Base-by-base conservation (phyloP, 129 eudicot genomes). In the Chrysanthemum makinoi region DNA sequence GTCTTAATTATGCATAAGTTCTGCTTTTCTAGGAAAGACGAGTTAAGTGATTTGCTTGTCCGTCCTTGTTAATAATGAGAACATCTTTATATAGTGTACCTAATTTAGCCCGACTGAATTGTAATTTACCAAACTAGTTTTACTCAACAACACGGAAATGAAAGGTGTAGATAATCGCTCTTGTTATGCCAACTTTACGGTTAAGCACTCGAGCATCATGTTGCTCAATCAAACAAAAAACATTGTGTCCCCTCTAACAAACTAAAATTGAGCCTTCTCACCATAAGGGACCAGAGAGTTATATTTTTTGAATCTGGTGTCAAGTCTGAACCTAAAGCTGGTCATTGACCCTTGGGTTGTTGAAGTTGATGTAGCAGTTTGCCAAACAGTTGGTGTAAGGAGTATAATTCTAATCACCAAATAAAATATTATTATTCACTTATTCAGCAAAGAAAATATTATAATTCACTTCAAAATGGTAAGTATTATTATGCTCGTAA, bases 291-390 rank as follows among this genome's bases (percentile, higher is more conserved):
- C 90, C 91, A 10, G 89, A 78, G 86, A 44, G 87, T 80, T 57
- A 77, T 86, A 18, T 58, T 80, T 80, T 86, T 81, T 70, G 24
- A 22, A 22, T 83, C 82, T 15, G 87, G 85, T 72, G 83, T 75
- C 13, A 93, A 85, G 75, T 89, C 80, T 72, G 83, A 83, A 62
- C 90, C 83, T 44, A 88, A 79, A 68, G 79, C 20, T 20, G 88
- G 98, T 18, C 80, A 79, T 77, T 58, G 83, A 85, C 11, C 90
- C 86, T 13, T 76, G 81, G 46, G 93, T 86, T 14, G 75, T 85
- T 60, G 89, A 80, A 81, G 96, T 83, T 77, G 87, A 75, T 55
- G 89, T 72, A 68, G 66, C 74, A 50, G 73, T 69, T 71, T 64
- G 46, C 67, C 79, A 44, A 83, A 66, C 69, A 74, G 39, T 43